phyloP scores from a whole-genome alignment of 352 stramenopile genomes.

The Phytopythium montanum region DNA sequence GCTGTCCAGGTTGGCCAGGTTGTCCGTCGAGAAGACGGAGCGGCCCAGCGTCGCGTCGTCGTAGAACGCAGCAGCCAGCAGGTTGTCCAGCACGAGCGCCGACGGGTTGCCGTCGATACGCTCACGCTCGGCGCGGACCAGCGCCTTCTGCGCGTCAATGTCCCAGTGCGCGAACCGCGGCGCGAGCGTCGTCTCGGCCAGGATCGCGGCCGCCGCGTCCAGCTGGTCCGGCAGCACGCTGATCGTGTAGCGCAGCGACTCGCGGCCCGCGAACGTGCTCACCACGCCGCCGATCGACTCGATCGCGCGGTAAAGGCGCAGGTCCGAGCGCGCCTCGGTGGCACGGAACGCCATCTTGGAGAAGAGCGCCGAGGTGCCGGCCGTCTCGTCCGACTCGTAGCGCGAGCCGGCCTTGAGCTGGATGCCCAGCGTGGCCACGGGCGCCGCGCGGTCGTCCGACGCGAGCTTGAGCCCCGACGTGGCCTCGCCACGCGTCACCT shows the following conservation, averaged over 20 bases:
- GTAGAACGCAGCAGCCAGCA: conserved; percentile 72
- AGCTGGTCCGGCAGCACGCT: conserved; percentile 69
- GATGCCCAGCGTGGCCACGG: conserved; percentile 64
- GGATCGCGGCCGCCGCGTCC: conserved; percentile 60
- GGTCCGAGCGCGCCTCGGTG: conserved; percentile 66
- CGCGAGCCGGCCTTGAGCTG: conserved; percentile 56
- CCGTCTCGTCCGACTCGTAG: conserved; percentile 64
- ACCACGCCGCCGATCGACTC: conserved; percentile 74
- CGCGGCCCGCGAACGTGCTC: conserved; percentile 49
- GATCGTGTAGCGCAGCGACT: conserved; percentile 79
- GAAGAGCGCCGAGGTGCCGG: conserved; percentile 76
- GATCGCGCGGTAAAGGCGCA: conserved; percentile 80
- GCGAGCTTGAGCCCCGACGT: conserved; percentile 56
- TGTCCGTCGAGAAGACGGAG: too few species aligned
- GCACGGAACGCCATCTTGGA: conserved; percentile 83
- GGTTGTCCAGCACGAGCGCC: conserved; percentile 44
- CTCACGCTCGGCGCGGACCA: conserved; percentile 55
- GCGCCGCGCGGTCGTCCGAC: conserved; percentile 45
- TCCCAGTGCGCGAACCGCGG: conserved; percentile 80
- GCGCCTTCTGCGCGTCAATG: conserved; percentile 65
- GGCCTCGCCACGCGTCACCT: conserved; percentile 31
- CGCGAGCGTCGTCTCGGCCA: conserved; percentile 75
- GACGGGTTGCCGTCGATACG: conserved; percentile 33
- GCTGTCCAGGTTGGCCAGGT: too few species aligned
- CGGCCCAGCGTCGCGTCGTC: too few species aligned